Conservation (phyloP, 2,329 filamentous ascomycete genomes). For the Tolypocladium pustulatum region DNA sequence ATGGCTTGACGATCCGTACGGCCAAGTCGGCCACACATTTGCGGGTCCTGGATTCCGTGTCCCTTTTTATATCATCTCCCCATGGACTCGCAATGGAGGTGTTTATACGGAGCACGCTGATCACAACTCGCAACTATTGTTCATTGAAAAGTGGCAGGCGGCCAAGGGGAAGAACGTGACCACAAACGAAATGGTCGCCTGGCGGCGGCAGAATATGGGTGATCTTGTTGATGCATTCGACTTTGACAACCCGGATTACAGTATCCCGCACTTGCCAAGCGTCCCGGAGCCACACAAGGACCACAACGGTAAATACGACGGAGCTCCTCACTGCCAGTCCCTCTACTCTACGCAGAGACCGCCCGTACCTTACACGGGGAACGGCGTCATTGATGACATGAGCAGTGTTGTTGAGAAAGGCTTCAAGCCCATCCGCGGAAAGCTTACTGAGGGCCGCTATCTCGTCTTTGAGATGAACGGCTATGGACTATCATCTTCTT, state of each 20-base stretch:
- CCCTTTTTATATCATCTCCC: slow-evolving; percentile 44
- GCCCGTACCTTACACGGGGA: slow-evolving; percentile 34
- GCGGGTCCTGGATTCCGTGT: slow-evolving; percentile 31
- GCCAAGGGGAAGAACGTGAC: slow-evolving; percentile 27
- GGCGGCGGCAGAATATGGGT: slow-evolving; percentile 22
- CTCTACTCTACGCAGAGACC: slow-evolving; percentile 25
- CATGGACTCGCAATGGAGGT: slow-evolving; percentile 41
- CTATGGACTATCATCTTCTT: slow-evolving; percentile 26
- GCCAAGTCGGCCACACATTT: slow-evolving; percentile 24
- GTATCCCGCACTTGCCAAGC: slow-evolving; percentile 33
- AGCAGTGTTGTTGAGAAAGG: slow-evolving; percentile 37
- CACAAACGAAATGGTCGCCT: slow-evolving; percentile 16
- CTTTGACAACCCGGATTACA: slow-evolving; percentile 38
- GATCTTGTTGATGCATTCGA: slow-evolving; percentile 27
- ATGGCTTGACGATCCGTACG: slow-evolving; percentile 35
- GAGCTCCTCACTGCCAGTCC: slow-evolving; percentile 31
- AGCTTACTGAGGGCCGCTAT: slow-evolving; percentile 43
- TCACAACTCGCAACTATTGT: slow-evolving; percentile 44
- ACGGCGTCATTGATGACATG: slow-evolving; percentile 22
- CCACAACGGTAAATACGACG: slow-evolving; percentile 30
- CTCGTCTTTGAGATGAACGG: slow-evolving; percentile 37
- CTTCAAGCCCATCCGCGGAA: slow-evolving; percentile 40
- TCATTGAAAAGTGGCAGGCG: slow-evolving; percentile 36
- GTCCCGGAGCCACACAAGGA: slow-evolving; percentile 31
- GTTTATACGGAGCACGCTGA: slow-evolving; percentile 44